phyloP scores from a whole-genome alignment of 2,329 filamentous ascomycete species.

The Rhinocladiella similis region DNA sequence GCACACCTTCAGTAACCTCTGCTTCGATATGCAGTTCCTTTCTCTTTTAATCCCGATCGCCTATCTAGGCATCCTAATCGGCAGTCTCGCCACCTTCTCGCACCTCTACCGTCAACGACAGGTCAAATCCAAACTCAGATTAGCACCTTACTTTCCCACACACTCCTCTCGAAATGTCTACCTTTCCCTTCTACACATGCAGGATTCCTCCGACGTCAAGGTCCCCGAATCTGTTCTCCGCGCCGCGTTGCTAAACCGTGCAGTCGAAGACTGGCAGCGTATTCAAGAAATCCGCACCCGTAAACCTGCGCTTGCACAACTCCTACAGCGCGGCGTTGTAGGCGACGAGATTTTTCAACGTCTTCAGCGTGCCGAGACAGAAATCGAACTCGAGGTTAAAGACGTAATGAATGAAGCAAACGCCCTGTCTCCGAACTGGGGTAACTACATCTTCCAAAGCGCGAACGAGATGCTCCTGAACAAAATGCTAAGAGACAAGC shows the following conservation, averaged over 20 bases:
- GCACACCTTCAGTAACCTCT: not conserved
- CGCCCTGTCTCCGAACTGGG: conserved; percentile 84
- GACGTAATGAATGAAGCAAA: conserved; percentile 92
- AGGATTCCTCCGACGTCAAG: conserved; percentile 51
- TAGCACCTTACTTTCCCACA: conserved; percentile 91
- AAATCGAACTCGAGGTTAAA: conserved; percentile 93
- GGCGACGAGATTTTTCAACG: conserved; percentile 95
- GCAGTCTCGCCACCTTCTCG: conserved; percentile 88
- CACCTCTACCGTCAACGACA: conserved; percentile 91
- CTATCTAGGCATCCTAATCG: conserved; percentile 84
- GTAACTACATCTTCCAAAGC: conserved; percentile 92
- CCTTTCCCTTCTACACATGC: conserved; percentile 83
- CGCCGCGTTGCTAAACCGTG: conserved; percentile 83
- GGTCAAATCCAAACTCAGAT: conserved; percentile 75
- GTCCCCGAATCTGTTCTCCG: conserved; percentile 84
- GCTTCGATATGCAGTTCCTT: conserved; percentile 37
- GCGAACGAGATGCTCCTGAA: conserved; percentile 96
- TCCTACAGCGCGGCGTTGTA: conserved; percentile 87
- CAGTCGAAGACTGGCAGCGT: conserved; percentile 88
- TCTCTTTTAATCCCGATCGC: conserved; percentile 83
- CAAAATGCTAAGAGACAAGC: conserved; percentile 68
- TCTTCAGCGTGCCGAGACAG: conserved; percentile 88
- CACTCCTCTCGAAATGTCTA: conserved; percentile 94
- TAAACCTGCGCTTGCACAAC: conserved; percentile 80
- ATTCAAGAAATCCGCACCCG: conserved; percentile 85